Percentiles rank a stretch among this genome's conserved stretches.
phyloP scores from a whole-genome alignment of 371 early-diverging fungal genomes.

The Circinella umbellata region DNA sequence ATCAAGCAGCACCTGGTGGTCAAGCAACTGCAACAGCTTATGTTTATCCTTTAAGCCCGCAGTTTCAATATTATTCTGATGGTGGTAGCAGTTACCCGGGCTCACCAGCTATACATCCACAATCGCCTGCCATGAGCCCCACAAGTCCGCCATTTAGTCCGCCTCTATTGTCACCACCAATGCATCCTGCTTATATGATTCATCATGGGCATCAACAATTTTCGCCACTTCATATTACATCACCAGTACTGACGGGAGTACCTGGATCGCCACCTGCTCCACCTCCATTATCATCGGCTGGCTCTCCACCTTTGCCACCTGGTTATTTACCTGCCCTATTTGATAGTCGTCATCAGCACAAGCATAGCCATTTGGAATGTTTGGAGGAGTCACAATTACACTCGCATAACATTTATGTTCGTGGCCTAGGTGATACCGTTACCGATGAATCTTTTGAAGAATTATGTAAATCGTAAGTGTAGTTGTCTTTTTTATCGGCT shows the following conservation, averaged over 20 bases:
- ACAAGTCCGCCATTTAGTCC: conserved; percentile 52
- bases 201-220: conserved; percentile 31
- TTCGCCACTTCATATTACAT: conserved; percentile 46
- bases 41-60: conserved; percentile 44
- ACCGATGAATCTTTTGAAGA: conserved; percentile 74
- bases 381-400: conserved; percentile 31
- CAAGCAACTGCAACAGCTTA: conserved; percentile 14
- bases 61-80: conserved; percentile 43
- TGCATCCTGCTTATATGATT: conserved; percentile 36
- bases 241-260: conserved; percentile 40
- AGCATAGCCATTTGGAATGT: conserved; percentile 10
- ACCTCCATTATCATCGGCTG: conserved; percentile 19
- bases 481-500: neutral
- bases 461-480: conserved; percentile 57
- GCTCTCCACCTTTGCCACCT: conserved; percentile 21
- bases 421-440: conserved; percentile 70
- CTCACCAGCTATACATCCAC: conserved; percentile 48
- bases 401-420: conserved; percentile 80
- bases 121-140: conserved; percentile 49
- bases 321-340: neutral
- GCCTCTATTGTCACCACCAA: conserved; percentile 36
- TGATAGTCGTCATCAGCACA: neutral
- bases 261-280: conserved; percentile 31
- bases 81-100: conserved; percentile 44
- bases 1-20: neutral